Percentiles rank a stretch among this genome's conserved stretches.
Conservation (phyloP, 2,329 filamentous ascomycete species). For the Seiridium cupressi region DNA sequence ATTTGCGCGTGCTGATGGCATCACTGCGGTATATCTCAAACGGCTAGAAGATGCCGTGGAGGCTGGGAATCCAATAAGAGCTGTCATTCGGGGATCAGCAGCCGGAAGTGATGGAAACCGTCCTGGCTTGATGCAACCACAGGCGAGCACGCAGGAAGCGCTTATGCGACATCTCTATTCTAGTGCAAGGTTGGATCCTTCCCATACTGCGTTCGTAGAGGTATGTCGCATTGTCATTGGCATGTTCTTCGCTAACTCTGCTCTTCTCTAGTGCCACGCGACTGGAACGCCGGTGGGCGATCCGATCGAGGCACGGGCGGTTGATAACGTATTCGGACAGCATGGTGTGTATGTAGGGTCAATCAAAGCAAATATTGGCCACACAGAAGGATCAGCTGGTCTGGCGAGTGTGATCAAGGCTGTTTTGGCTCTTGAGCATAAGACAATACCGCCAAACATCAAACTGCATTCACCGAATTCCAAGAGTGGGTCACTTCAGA, state of each 20-base stretch:
- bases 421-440: slow-evolving; percentile 15
- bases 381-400: slow-evolving; percentile 26
- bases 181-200: slow-evolving; percentile 17
- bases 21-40: slow-evolving; percentile 39
- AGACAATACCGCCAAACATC: slow-evolving; percentile 26
- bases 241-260: slow-evolving; percentile 20
- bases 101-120: slow-evolving; percentile 33
- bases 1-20: slow-evolving; percentile 48
- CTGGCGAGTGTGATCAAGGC: slow-evolving; percentile 24
- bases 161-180: slow-evolving; percentile 34
- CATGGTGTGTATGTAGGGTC: slow-evolving; percentile 19
- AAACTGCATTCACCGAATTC: slow-evolving; percentile 28
- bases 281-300: slow-evolving; percentile 23
- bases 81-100: slow-evolving; percentile 36
- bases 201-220: too few relatives aligned
- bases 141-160: slow-evolving; percentile 29
- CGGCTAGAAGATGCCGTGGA: slow-evolving; percentile 37
- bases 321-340: slow-evolving; percentile 10
- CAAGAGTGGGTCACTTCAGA: slow-evolving; percentile 8
- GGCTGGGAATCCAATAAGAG: slow-evolving; percentile 36
- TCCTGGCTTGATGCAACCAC: too few relatives aligned
- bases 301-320: slow-evolving; percentile 22
- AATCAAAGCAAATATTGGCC: slow-evolving; percentile 32
- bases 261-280: slow-evolving; percentile 18
- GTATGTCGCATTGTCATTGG: slow-evolving; percentile 32